These are phyloP conservation scores for Phycomyces blakesleeanus DNA, from an alignment of 192 early-diverging fungal genomes.

Conservation along the genomic window DNA sequence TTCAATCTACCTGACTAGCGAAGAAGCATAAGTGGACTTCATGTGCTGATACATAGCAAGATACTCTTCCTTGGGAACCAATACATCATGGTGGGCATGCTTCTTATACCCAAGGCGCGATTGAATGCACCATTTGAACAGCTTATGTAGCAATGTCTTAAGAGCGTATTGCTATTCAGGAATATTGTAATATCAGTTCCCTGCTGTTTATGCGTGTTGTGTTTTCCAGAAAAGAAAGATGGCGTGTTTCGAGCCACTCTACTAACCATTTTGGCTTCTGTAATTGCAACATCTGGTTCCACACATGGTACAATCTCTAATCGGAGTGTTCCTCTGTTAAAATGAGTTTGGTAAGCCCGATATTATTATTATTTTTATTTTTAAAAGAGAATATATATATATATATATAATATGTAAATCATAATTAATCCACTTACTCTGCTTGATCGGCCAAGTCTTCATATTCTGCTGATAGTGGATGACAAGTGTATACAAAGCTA, in stretches of 20 bases:
- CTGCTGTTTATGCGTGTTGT: neutral
- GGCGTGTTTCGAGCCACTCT: neutral
- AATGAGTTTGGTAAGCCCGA: neutral
- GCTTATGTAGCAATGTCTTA: slow-evolving; percentile 59
- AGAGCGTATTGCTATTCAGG: slow-evolving; percentile 49
- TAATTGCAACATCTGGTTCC: neutral
- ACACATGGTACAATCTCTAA: slow-evolving; percentile 25
- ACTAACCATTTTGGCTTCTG: slow-evolving; percentile 28
- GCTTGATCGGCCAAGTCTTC: neutral
- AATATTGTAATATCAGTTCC: neutral
- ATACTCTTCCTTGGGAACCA: slow-evolving; percentile 69
- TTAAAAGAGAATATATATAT: too few relatives aligned
- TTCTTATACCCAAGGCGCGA: slow-evolving; percentile 72
- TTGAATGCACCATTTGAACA: slow-evolving; percentile 76
- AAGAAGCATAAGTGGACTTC: slow-evolving; percentile 62
- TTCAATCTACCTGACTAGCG: slow-evolving; percentile 51
- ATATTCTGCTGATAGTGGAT: neutral
- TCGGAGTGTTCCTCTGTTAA: slow-evolving; percentile 13
- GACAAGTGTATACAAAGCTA: slow-evolving; percentile 17
- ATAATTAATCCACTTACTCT: neutral
- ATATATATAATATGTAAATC: neutral
- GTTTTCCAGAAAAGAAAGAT: neutral
- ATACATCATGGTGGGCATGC: slow-evolving; percentile 60
- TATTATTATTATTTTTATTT: neutral
- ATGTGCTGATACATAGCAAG: slow-evolving; percentile 57